Conservation (phyloP, 306 rosid species). For the Vicia villosa region DNA sequence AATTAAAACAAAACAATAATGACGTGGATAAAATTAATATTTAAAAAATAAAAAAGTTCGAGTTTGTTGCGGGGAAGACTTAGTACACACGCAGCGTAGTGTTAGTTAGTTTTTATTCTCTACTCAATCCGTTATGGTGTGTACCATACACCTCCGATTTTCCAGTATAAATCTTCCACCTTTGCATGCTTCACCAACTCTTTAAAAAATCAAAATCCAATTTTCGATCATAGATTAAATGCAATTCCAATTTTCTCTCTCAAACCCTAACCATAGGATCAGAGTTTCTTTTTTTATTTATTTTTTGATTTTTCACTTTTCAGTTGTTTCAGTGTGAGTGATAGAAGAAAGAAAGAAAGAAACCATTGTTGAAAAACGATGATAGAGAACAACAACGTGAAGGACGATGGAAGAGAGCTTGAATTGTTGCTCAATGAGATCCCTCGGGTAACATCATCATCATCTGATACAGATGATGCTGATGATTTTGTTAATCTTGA, state of each 20-base stretch:
- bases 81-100: background rate
- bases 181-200: conserved; percentile 7
- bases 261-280: background rate
- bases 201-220: background rate
- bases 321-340: background rate
- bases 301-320: too few species aligned
- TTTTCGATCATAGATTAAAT: background rate
- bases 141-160: background rate
- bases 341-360: too few species aligned
- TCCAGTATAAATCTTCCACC: background rate
- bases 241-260: background rate
- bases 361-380: background rate
- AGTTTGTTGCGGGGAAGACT: background rate
- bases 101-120: background rate
- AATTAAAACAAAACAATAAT: too few species aligned
- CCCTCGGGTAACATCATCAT: conserved; percentile 52
- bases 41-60: too few species aligned
- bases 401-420: background rate
- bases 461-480: too few species aligned
- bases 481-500: background rate
- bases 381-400: background rate
- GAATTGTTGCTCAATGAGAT: conserved; percentile 44
- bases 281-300: background rate
- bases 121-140: background rate
- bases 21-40: too few species aligned